phyloP scores from a whole-genome alignment of 2,329 filamentous ascomycete species.

The Fonsecaea pedrosoi region DNA sequence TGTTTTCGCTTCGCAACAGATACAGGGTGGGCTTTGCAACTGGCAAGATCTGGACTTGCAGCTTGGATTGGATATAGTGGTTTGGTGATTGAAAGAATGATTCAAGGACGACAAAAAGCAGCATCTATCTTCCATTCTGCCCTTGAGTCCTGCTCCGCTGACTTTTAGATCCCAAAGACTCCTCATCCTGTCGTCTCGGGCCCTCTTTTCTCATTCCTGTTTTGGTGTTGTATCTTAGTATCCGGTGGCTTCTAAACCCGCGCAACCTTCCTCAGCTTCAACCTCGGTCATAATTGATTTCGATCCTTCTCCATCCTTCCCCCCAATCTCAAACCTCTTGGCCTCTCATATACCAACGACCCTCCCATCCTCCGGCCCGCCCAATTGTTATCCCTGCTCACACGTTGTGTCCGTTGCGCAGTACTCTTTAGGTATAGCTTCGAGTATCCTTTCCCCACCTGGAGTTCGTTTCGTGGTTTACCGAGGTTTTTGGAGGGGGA shows the following conservation, averaged over 20 bases:
- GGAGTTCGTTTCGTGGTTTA: neutral
- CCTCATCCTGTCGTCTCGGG: no score
- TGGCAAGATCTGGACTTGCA: no score
- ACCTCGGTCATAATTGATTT: neutral
- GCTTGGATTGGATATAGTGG: no score
- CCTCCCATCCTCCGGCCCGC: neutral
- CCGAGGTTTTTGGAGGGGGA: no score
- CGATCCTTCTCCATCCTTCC: neutral
- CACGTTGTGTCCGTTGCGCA: neutral
- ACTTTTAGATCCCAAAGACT: no score
- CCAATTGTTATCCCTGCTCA: neutral
- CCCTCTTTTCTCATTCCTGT: no score
- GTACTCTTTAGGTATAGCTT: conserved; percentile 10
- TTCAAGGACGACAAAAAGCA: no score
- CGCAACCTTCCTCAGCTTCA: neutral
- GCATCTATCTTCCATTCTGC: no score
- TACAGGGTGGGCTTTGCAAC: neutral
- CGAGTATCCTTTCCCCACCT: neutral
- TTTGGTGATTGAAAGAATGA: no score
- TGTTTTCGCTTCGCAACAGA: neutral
- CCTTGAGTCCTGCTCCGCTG: no score
- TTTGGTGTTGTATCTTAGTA: no score
- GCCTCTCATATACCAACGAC: neutral
- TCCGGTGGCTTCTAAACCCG: neutral
- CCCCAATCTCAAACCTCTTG: neutral